Evolutionary conservation across 2,329 filamentous ascomycete genomes (phyloP).

Genomic region (Cladophialophora bantiana): DNA sequence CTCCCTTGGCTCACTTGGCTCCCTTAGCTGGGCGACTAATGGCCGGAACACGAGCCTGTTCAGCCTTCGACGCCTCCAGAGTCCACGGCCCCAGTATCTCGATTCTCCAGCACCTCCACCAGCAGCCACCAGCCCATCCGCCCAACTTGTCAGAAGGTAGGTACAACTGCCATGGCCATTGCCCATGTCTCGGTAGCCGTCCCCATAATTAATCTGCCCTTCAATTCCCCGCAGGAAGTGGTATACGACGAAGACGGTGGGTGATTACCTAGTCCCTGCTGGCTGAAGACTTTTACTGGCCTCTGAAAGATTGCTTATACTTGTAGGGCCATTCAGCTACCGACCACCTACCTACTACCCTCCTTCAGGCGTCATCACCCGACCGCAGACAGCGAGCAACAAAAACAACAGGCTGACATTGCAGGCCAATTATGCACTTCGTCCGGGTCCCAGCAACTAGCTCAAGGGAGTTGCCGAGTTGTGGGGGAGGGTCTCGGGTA

Average conservation of each 20-base stretch:
- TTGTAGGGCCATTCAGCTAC: not conserved
- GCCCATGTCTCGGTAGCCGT: constrained; percentile 1
- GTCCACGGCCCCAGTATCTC: not conserved
- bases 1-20: too few relatives aligned
- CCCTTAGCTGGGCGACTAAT: constrained; percentile 1
- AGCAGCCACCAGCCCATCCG: too few relatives aligned
- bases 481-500: constrained; percentile 16
- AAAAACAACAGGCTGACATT: not conserved
- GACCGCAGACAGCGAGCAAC: not conserved
- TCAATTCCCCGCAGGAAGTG: not conserved
- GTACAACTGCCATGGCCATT: not conserved
- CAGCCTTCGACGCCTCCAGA: constrained; percentile 4
- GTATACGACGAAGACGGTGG: not conserved
- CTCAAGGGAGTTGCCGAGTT: constrained; percentile 18
- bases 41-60: constrained; percentile 1
- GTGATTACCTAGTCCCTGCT: not conserved
- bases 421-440: not conserved
- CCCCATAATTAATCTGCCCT: constrained; percentile 3
- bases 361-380: not conserved
- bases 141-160: too few relatives aligned
- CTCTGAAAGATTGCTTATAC: not conserved
- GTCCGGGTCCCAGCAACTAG: not conserved
- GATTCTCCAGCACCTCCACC: too few relatives aligned
- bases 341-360: not conserved
- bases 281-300: not conserved